Evolutionary conservation across 164 flowering plant genomes (phyloP), one percentile per base, ranked within the genome.

Genomic region (Sedum album): DNA sequence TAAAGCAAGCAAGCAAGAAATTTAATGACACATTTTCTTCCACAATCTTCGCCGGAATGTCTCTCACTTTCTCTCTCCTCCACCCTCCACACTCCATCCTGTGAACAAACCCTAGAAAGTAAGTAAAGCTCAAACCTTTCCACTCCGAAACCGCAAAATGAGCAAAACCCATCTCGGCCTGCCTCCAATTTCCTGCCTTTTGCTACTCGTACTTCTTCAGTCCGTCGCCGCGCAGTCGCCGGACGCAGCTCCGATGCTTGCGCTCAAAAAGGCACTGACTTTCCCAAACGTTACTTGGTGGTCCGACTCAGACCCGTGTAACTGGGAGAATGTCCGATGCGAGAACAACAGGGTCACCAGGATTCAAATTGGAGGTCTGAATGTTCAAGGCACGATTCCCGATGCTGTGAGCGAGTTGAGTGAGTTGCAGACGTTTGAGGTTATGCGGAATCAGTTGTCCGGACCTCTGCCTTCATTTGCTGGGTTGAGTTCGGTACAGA

Each of bases 401-500:
- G 18, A 74, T 18, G 66, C 60, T 15, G 71, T 87, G 28, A 33
- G 18, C 5, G 71, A 71, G 31, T 79, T 87, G 36, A 48, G 82
- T 2, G 30, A 33, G 1, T 62, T 87, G 35, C 60, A 63, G 20
- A 55, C 30, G 2, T 68, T 87, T 6, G 86, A 85, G 70, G 71
- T 83, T 6, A 70, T 66, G 73, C 0, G 0, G 31, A 85, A 83
- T 68, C 15, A 72, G 7, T 48, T 87, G 49, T 66, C 63, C 3
- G 89, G 91, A 0, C 39, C 83, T 0, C 26, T 83, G 1, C 87
- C 89, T 46, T 77, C 76, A 51, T 62, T 85, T 5, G n/a, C 79
- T 15, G 86, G 84, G 44, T 55, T 82, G 65, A 57, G 31, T 49
- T 69, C 74, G 15, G 70, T 86, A 2, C 82, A 79, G 72, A 20